Conservation (phyloP, 805 yeast species). For the Saccharomycopsis javanensis region DNA sequence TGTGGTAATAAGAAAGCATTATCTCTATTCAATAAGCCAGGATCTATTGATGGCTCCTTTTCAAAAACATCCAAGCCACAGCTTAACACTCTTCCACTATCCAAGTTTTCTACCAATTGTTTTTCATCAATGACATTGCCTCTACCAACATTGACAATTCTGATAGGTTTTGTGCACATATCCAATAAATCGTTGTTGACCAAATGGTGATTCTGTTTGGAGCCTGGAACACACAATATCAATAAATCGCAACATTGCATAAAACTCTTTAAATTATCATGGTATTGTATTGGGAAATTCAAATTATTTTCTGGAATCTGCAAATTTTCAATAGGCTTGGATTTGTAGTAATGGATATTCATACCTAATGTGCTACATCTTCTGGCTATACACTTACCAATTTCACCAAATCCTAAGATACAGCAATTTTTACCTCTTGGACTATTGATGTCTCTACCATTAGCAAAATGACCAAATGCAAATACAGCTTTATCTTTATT, state of each 20-base stretch:
- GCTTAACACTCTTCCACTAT: constrained; percentile 37
- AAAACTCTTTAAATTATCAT: constrained; percentile 26
- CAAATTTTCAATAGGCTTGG: constrained; percentile 29
- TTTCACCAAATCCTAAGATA: constrained; percentile 52
- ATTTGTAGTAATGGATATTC: constrained; percentile 47
- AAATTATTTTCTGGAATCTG: constrained; percentile 23
- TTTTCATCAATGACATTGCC: constrained; percentile 46
- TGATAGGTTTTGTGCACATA: constrained; percentile 27
- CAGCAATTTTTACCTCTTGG: constrained; percentile 46
- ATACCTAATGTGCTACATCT: constrained; percentile 46
- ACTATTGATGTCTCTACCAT: constrained; percentile 30
- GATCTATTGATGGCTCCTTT: constrained; percentile 38
- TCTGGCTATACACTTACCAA: constrained; percentile 45
- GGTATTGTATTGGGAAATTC: constrained; percentile 31
- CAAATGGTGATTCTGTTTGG: constrained; percentile 40
- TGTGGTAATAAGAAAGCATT: constrained; percentile 54
- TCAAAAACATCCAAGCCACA: constrained; percentile 56
- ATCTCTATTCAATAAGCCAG: constrained; percentile 23
- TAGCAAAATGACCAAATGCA: constrained; percentile 34
- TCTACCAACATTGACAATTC: constrained; percentile 52
- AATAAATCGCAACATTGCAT: constrained; percentile 39
- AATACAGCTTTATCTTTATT: constrained; percentile 27
- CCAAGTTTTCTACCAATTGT: constrained; percentile 34
- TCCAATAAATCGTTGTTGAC: constrained; percentile 26
- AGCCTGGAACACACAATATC: constrained; percentile 49